Evolutionary conservation across 108 stramenopile species (phyloP).

Genomic region (Cylindrotheca fusiformis): DNA sequence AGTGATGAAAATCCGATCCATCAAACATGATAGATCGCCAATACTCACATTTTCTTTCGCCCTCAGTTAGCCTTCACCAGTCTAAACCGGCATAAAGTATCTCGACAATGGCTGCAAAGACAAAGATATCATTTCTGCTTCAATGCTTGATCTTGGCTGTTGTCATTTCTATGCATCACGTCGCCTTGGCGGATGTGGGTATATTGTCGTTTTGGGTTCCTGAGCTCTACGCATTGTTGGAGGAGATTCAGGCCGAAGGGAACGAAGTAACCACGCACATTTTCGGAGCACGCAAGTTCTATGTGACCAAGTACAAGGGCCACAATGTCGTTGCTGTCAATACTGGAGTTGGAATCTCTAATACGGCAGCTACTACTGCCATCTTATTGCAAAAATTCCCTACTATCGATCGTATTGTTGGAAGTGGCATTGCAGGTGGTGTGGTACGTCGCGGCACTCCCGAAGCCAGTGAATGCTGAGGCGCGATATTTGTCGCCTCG

Average conservation of each 20-base stretch:
- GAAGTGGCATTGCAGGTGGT: slow-evolving; percentile 12
- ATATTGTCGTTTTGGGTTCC: slow-evolving; percentile 14
- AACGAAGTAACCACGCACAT: not conserved
- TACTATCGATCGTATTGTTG: slow-evolving; percentile 6
- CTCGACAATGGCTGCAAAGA: too few species aligned
- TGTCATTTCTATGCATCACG: not conserved
- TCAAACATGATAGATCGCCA: too few species aligned
- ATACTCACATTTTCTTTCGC: too few species aligned
- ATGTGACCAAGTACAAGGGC: slow-evolving; percentile 6
- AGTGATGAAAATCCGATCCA: too few species aligned
- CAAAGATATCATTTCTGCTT: too few species aligned
- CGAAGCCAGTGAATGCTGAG: too few species aligned
- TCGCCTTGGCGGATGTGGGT: not conserved
- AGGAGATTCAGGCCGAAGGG: not conserved
- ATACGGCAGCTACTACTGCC: slow-evolving; percentile 1
- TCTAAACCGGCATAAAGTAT: too few species aligned
- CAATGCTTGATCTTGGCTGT: not conserved
- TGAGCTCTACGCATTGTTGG: slow-evolving; percentile 2
- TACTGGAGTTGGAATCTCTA: slow-evolving; percentile 11
- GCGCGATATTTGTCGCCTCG: too few species aligned
- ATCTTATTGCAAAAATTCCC: slow-evolving; percentile 12
- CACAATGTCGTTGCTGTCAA: slow-evolving; percentile 5
- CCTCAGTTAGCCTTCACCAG: too few species aligned
- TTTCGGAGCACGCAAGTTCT: slow-evolving; percentile 13
- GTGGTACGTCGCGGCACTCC: not conserved